Conservation (phyloP, 2,329 filamentous ascomycete genomes). For the Stachybotrys elegans region DNA sequence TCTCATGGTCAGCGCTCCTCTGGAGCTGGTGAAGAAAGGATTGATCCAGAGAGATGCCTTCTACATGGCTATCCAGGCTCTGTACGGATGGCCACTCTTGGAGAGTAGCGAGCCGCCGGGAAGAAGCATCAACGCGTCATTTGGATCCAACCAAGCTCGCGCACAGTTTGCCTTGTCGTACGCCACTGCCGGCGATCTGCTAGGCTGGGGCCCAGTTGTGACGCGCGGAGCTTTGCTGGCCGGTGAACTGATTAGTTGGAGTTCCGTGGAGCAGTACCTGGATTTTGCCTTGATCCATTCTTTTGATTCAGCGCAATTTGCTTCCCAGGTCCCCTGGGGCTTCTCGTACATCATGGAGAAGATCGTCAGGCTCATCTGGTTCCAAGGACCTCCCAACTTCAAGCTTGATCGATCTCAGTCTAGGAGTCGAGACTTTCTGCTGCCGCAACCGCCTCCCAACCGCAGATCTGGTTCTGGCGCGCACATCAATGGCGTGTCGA, state of each 20-base stretch:
- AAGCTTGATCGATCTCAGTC: too few relatives aligned
- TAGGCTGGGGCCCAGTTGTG: constrained; percentile 51
- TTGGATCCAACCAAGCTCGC: constrained; percentile 29
- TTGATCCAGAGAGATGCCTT: too few relatives aligned
- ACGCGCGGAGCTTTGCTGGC: constrained; percentile 56
- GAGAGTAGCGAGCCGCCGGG: constrained; percentile 23
- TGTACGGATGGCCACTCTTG: constrained; percentile 52
- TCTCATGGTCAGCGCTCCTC: too few relatives aligned
- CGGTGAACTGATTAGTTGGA: constrained; percentile 53
- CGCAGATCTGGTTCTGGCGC: too few relatives aligned
- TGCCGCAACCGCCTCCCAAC: too few relatives aligned
- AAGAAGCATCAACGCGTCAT: constrained; percentile 13
- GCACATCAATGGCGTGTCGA: too few relatives aligned
- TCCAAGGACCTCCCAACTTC: too few relatives aligned
- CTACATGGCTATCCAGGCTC: constrained; percentile 49
- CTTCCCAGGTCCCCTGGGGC: background rate
- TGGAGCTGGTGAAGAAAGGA: too few relatives aligned
- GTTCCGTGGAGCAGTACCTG: constrained; percentile 55
- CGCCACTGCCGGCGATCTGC: constrained; percentile 55
- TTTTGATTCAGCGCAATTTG: background rate
- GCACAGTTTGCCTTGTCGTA: constrained; percentile 59
- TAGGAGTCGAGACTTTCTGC: too few relatives aligned
- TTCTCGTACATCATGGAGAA: too few relatives aligned
- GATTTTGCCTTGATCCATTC: constrained; percentile 57
- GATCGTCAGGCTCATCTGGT: too few relatives aligned